Conservation (phyloP, 345 rosid genomes). For the Mercurialis annua region DNA sequence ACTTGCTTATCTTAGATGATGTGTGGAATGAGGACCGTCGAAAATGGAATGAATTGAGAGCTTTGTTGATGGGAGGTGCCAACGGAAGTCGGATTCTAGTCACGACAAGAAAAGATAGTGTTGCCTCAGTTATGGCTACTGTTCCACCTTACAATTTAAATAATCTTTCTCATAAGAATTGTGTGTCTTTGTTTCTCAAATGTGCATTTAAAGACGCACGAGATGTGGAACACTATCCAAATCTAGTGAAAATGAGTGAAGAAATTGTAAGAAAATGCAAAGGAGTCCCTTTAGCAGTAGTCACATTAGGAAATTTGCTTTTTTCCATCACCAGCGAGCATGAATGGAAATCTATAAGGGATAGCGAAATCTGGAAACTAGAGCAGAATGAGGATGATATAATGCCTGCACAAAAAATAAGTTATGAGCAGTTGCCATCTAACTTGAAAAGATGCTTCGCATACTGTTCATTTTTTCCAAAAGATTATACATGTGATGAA, state of each 20-base stretch:
- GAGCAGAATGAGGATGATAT: background rate
- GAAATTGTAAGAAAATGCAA: slow-evolving; percentile 32
- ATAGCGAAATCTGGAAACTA: slow-evolving; percentile 26
- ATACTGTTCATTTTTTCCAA: slow-evolving; percentile 26
- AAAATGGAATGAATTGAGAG: slow-evolving; percentile 6
- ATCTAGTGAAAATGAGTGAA: slow-evolving; percentile 10
- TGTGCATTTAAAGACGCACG: slow-evolving; percentile 26
- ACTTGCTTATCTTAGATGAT: slow-evolving; percentile 22
- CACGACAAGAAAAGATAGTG: slow-evolving; percentile 13
- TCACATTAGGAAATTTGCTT: slow-evolving; percentile 19
- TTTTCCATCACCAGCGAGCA: background rate
- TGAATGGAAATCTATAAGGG: background rate
- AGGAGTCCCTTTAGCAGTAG: slow-evolving; percentile 27
- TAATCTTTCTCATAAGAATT: slow-evolving; percentile 15
- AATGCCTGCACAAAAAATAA: slow-evolving; percentile 14
- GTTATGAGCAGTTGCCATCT: slow-evolving; percentile 17
- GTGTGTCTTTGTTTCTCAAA: slow-evolving; percentile 18
- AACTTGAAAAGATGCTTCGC: too few species aligned
- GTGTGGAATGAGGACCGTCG: slow-evolving; percentile 11
- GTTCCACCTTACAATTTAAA: background rate
- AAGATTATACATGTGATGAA: background rate
- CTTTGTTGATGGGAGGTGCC: slow-evolving; percentile 2
- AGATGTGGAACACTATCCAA: background rate
- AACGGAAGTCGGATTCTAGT: slow-evolving; percentile 20
- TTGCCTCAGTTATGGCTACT: slow-evolving; percentile 7